Conservation (phyloP, 2,329 filamentous ascomycete genomes). For the Pseudopithomyces chartarum region DNA sequence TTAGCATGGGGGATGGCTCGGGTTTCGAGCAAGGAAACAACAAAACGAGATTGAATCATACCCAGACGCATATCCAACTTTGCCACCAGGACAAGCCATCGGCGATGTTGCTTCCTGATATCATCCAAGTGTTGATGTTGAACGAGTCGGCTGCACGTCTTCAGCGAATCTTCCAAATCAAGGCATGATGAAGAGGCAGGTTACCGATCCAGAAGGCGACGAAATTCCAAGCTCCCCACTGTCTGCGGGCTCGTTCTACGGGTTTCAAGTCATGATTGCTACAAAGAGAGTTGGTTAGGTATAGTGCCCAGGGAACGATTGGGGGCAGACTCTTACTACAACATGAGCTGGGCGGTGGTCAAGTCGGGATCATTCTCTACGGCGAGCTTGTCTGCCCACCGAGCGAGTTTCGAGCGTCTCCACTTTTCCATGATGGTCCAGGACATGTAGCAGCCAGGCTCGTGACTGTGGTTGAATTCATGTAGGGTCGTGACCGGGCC, state of each 20-base stretch:
- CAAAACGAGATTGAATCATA: constrained; percentile 10
- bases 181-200: constrained; percentile 8
- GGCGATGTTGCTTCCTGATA: constrained; percentile 80
- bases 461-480: constrained; percentile 23
- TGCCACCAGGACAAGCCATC: constrained; percentile 88
- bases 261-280: constrained; percentile 18
- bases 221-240: constrained; percentile 89
- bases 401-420: constrained; percentile 43
- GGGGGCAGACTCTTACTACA: constrained; percentile 81
- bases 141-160: constrained; percentile 46
- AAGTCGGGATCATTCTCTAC: constrained; percentile 78
- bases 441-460: constrained; percentile 13
- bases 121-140: constrained; percentile 85
- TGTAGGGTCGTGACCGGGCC: constrained; percentile 16
- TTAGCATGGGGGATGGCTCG: constrained; percentile 6
- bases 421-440: constrained; percentile 48
- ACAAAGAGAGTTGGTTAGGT: background rate
- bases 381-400: constrained; percentile 63
- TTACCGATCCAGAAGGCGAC: constrained; percentile 80
- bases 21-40: background rate
- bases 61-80: constrained; percentile 76
- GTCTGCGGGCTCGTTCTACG: constrained; percentile 77
- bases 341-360: constrained; percentile 79
- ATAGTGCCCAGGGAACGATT: background rate
- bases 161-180: background rate